These are phyloP conservation scores for Solidago caesia DNA, from an alignment of 129 eudicot genomes.

Conservation along the genomic window DNA sequence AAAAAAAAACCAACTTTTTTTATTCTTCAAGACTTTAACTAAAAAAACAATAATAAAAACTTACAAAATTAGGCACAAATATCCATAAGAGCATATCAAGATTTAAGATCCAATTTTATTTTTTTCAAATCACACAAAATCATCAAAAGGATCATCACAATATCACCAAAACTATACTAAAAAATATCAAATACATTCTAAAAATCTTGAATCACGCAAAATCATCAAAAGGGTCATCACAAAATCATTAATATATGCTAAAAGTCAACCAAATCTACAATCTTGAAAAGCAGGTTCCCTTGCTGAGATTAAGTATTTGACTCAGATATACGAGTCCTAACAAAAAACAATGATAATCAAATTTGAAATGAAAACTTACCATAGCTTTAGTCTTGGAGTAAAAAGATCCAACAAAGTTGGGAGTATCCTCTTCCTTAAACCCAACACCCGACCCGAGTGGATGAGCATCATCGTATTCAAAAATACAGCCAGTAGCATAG, in stretches of 20 bases:
- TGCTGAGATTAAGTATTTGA: neutral
- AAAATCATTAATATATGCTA: slow-evolving; percentile 3
- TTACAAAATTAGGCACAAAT: slow-evolving; percentile 14
- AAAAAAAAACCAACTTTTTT: neutral
- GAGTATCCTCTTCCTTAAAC: slow-evolving; percentile 70
- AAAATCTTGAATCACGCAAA: neutral
- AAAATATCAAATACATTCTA: too few species aligned
- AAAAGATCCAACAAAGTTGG: slow-evolving; percentile 66
- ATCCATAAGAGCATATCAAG: neutral
- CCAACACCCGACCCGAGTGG: slow-evolving; percentile 62
- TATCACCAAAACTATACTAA: neutral
- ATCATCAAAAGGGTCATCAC: slow-evolving; percentile 7
- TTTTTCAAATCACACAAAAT: slow-evolving; percentile 1
- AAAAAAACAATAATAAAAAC: neutral
- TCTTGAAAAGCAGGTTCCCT: neutral
- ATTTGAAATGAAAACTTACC: slow-evolving; percentile 32
- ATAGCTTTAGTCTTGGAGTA: slow-evolving; percentile 92
- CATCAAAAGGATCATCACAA: slow-evolving; percentile 6
- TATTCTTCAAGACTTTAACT: neutral
- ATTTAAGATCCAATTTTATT: slow-evolving; percentile 13
- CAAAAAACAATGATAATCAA: neutral
- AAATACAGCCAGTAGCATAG: slow-evolving; percentile 72
- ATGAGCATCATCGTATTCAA: slow-evolving; percentile 56
- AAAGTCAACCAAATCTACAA: neutral
- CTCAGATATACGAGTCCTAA: too few species aligned